Evolutionary conservation across 306 rosid genomes (phyloP).

Genomic region (Senna tora): DNA sequence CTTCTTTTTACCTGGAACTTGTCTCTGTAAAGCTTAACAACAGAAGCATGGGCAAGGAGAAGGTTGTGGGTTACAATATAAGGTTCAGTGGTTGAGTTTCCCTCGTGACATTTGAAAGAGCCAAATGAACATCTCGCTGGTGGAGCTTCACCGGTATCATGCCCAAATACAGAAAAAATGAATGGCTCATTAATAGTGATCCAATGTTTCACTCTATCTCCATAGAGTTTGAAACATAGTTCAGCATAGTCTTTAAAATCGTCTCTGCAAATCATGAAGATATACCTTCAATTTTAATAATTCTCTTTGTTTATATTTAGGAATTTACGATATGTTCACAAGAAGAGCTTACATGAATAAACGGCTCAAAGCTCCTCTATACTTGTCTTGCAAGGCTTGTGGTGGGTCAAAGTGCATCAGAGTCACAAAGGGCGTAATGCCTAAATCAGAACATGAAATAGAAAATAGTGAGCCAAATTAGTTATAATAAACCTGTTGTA

Average conservation of each 20-base stretch:
- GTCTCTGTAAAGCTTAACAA: conserved; percentile 32
- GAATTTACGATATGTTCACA: not conserved
- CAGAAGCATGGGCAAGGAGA: conserved; percentile 46
- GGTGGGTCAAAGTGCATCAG: conserved; percentile 46
- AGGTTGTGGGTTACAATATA: conserved; percentile 45
- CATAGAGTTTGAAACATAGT: conserved; percentile 36
- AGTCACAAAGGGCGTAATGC: conserved; percentile 48
- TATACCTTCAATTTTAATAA: not conserved
- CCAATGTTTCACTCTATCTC: conserved; percentile 50
- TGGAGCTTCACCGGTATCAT: conserved; percentile 39
- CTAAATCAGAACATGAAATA: conserved; percentile 19
- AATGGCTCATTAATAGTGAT: conserved; percentile 46
- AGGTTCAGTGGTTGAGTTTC: conserved; percentile 46
- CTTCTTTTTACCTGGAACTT: conserved; percentile 33
- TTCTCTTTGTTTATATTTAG: not conserved
- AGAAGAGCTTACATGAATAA: conserved; percentile 40
- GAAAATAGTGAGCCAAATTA: not conserved
- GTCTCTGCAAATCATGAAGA: conserved; percentile 32
- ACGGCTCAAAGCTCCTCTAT: conserved; percentile 44
- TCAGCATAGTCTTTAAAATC: conserved; percentile 45
- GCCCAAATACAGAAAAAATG: conserved; percentile 27
- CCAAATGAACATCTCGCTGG: conserved; percentile 45
- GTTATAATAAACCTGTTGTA: no score
- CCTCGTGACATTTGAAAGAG: no score
- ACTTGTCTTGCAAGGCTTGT: conserved; percentile 43